Conservation (phyloP, 176 grass and related monocot species). For the Avena insularis region DNA sequence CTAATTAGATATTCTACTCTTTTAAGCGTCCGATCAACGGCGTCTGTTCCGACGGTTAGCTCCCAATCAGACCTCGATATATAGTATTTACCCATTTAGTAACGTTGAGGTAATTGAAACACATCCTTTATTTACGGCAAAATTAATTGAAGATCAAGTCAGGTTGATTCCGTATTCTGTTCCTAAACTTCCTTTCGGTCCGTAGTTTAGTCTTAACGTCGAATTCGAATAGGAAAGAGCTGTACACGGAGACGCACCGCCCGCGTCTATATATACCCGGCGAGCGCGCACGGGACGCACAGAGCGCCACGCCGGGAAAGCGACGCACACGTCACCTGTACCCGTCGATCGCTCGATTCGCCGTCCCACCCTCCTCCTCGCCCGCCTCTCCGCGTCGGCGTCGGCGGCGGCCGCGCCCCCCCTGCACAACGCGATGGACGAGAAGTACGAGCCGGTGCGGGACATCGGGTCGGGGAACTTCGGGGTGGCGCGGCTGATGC, state of each 20-base stretch:
- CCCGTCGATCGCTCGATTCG: slow-evolving; percentile 27
- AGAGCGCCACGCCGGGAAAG: slow-evolving; percentile 47
- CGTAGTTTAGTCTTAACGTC: too few relatives aligned
- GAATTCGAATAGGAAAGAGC: too few relatives aligned
- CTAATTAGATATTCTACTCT: too few relatives aligned
- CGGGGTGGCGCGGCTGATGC: slow-evolving; percentile 89
- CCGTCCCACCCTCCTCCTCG: neutral
- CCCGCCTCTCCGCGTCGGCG: neutral
- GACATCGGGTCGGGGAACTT: slow-evolving; percentile 95
- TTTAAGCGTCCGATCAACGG: too few relatives aligned
- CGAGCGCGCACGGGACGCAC: neutral
- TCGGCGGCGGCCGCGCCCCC: neutral
- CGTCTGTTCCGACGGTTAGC: too few relatives aligned
- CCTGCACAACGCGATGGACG: slow-evolving; percentile 48
- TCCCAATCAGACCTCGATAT: too few relatives aligned
- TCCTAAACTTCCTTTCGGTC: too few relatives aligned
- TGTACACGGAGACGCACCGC: neutral
- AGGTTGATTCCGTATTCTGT: too few relatives aligned
- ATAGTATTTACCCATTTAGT: too few relatives aligned
- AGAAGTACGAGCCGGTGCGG: slow-evolving; percentile 77
- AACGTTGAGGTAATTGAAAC: too few relatives aligned
- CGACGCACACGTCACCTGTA: slow-evolving; percentile 41
- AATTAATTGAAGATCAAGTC: too few relatives aligned
- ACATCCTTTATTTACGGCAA: too few relatives aligned
- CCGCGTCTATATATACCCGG: slow-evolving; percentile 35